Conservation (phyloP, 2,329 filamentous ascomycete species). For the Zasmidium citrigriseum region DNA sequence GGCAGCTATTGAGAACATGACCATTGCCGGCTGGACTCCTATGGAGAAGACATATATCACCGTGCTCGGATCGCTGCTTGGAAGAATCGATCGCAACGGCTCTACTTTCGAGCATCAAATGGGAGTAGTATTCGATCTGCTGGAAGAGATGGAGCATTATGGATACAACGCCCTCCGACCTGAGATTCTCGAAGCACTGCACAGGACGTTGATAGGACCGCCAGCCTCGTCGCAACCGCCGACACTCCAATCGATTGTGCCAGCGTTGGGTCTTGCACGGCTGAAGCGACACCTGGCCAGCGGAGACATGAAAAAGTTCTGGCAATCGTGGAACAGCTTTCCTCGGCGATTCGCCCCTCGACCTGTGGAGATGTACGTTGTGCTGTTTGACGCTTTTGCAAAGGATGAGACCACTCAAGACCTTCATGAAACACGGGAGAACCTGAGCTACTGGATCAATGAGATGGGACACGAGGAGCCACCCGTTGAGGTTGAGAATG, state of each 20-base stretch:
- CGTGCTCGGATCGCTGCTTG: background rate
- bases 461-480: slow-evolving; percentile 8
- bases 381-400: slow-evolving; percentile 3
- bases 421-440: background rate
- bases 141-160: slow-evolving; percentile 8
- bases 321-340: slow-evolving; percentile 6
- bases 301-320: background rate
- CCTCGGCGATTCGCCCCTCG: slow-evolving; percentile 1
- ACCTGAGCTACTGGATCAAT: background rate
- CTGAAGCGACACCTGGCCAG: background rate
- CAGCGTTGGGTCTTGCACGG: slow-evolving; percentile 1
- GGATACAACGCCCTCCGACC: slow-evolving; percentile 3
- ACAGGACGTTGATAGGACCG: background rate
- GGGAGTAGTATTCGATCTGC: background rate
- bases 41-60: slow-evolving; percentile 1
- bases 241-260: slow-evolving; percentile 1
- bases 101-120: background rate
- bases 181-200: slow-evolving; percentile 1
- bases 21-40: background rate
- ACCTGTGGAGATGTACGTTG: slow-evolving; percentile 1
- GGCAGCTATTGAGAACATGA: background rate
- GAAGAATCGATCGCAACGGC: background rate
- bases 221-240: background rate
- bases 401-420: background rate
- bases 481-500: background rate